These are phyloP conservation scores for Botryotinia narcissicola DNA, from an alignment of 2,329 filamentous ascomycete species.

Conservation along the genomic window DNA sequence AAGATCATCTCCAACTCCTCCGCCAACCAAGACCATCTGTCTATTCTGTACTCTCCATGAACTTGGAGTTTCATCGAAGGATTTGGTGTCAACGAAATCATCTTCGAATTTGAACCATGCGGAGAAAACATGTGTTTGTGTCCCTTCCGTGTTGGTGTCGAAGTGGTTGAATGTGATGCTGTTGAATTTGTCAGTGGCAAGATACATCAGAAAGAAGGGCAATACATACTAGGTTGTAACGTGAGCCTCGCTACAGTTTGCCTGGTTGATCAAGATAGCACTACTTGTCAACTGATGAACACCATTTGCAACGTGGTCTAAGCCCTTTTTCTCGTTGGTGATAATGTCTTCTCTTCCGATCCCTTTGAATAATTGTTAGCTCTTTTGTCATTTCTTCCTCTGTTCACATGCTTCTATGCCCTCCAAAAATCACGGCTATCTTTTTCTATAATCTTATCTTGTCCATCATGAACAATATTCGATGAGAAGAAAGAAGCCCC, in stretches of 20 bases:
- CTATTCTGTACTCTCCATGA: constrained; percentile 15
- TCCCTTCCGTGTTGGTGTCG: neutral
- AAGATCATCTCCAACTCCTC: neutral
- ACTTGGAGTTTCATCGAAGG: neutral
- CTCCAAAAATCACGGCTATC: too few relatives aligned
- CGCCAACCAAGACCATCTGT: neutral
- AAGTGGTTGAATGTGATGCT: constrained; percentile 14
- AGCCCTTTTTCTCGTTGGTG: neutral
- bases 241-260: neutral
- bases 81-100: constrained; percentile 10
- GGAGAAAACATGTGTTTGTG: neutral
- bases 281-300: constrained; percentile 10
- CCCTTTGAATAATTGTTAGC: neutral
- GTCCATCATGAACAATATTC: neutral
- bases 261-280: constrained; percentile 7
- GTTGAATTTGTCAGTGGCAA: neutral
- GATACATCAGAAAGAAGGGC: neutral
- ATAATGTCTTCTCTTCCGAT: neutral
- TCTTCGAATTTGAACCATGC: constrained; percentile 10
- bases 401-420: neutral
- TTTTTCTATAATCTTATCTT: neutral
- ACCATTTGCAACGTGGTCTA: neutral
- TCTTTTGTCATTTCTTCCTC: neutral
- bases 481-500: accelerated
- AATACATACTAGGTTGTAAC: constrained; percentile 16